phyloP scores from a whole-genome alignment of 1,139 yeast genomes.

The Lipomyces yarrowii region DNA sequence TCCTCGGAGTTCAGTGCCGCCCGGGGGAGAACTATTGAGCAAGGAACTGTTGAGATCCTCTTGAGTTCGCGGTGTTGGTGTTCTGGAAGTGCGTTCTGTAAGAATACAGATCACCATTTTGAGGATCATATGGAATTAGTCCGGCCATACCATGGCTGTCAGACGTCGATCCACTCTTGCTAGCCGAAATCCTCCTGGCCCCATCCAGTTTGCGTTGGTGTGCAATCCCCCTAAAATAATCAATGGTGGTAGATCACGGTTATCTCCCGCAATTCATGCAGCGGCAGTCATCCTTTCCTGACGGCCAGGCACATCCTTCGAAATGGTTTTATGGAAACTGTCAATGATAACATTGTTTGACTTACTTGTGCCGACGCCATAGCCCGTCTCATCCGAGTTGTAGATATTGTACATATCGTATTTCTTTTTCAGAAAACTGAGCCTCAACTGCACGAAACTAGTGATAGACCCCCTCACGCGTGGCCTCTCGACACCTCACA shows the following conservation, averaged over 20 bases:
- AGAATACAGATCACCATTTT: background rate
- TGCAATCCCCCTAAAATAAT: background rate
- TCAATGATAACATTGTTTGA: background rate
- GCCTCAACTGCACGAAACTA: background rate
- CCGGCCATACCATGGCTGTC: slow-evolving; percentile 4
- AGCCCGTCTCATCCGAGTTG: background rate
- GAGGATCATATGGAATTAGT: background rate
- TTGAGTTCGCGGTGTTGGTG: background rate
- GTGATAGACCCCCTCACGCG: background rate
- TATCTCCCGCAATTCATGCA: background rate
- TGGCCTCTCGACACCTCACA: background rate
- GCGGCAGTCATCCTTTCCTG: background rate
- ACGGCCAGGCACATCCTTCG: background rate
- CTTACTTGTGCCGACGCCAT: background rate
- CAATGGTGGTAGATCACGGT: background rate
- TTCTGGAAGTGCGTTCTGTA: background rate
- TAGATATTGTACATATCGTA: background rate
- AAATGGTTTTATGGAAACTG: background rate
- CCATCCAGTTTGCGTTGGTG: background rate
- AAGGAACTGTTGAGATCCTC: background rate
- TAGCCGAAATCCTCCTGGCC: background rate
- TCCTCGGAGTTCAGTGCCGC: background rate
- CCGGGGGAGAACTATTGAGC: background rate
- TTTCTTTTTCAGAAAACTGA: background rate
- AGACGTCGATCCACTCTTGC: slow-evolving; percentile 1